A percentile compares a stretch with the other conserved stretches of the same genome.
These are phyloP conservation scores for Kazachstania sp. DNA, from an alignment of 1,139 yeast species.

Conservation along the genomic window DNA sequence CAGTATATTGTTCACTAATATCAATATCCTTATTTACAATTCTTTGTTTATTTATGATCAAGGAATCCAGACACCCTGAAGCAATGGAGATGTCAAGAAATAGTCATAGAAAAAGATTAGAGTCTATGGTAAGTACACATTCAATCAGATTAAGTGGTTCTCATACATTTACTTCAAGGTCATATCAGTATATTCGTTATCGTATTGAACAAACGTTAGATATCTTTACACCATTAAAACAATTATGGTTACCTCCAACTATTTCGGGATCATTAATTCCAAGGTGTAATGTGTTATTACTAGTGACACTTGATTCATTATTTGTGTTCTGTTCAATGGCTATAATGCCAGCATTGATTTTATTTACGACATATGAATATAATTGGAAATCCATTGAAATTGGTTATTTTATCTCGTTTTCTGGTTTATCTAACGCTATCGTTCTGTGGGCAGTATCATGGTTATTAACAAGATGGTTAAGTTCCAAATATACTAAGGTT, in stretches of 20 bases:
- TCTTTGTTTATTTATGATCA: slow-evolving; percentile 34
- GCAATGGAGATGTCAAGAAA: slow-evolving; percentile 39
- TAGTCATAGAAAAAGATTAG: slow-evolving; percentile 17
- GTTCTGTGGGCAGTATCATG: slow-evolving; percentile 40
- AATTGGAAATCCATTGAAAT: slow-evolving; percentile 51
- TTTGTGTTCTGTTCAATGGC: slow-evolving; percentile 31
- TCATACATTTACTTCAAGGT: neutral
- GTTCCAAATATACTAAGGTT: slow-evolving; percentile 23
- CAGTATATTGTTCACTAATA: slow-evolving; percentile 14
- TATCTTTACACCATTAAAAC: slow-evolving; percentile 40
- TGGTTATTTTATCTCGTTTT: slow-evolving; percentile 50
- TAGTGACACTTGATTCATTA: slow-evolving; percentile 43
- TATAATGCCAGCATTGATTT: slow-evolving; percentile 39
- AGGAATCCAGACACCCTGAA: slow-evolving; percentile 46
- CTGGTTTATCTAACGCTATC: slow-evolving; percentile 42
- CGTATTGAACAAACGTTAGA: slow-evolving; percentile 9
- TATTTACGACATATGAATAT: slow-evolving; percentile 53
- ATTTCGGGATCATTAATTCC: slow-evolving; percentile 32
- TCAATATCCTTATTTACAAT: slow-evolving; percentile 15
- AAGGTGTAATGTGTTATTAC: slow-evolving; percentile 38
- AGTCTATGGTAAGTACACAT: slow-evolving; percentile 21
- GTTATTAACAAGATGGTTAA: slow-evolving; percentile 34
- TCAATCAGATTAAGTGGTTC: neutral
- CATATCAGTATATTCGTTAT: slow-evolving; percentile 2
- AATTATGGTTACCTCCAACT: slow-evolving; percentile 37